phyloP scores from a whole-genome alignment of 768 basidiomycete species.

The Xanthoconium purpureum region DNA sequence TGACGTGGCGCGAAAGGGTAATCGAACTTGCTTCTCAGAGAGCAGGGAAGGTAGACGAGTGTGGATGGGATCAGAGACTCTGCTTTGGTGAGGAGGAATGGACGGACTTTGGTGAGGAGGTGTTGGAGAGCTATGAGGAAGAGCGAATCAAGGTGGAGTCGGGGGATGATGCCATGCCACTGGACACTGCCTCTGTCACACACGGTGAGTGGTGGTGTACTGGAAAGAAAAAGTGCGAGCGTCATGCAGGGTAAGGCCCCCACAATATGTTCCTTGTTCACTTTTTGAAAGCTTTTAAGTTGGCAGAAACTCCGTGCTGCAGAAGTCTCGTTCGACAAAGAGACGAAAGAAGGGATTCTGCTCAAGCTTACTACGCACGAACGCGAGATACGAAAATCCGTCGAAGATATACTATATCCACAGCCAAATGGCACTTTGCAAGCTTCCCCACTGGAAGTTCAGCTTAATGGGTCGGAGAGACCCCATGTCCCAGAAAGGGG shows the following conservation, averaged over 20 bases:
- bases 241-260: slow-evolving; percentile 65
- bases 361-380: slow-evolving; percentile 68
- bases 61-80: slow-evolving; percentile 87
- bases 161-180: slow-evolving; percentile 39
- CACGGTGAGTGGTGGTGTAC: slow-evolving; percentile 75
- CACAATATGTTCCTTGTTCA: not conserved
- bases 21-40: slow-evolving; percentile 66
- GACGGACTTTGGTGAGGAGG: slow-evolving; percentile 61
- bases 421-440: slow-evolving; percentile 36
- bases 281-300: slow-evolving; percentile 35
- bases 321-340: slow-evolving; percentile 73
- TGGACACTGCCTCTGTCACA: slow-evolving; percentile 29
- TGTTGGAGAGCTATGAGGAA: slow-evolving; percentile 68
- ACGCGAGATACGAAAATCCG: slow-evolving; percentile 71
- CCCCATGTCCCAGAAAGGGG: slow-evolving; percentile 47
- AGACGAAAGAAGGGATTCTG: slow-evolving; percentile 67
- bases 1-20: slow-evolving; percentile 67
- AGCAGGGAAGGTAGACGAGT: slow-evolving; percentile 62
- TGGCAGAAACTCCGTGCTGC: slow-evolving; percentile 77
- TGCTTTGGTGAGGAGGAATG: slow-evolving; percentile 82
- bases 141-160: slow-evolving; percentile 34
- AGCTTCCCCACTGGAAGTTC: slow-evolving; percentile 35
- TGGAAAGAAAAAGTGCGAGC: slow-evolving; percentile 70
- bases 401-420: slow-evolving; percentile 69
- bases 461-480: slow-evolving; percentile 48